phyloP scores from a whole-genome alignment of 2,329 filamentous ascomycete genomes.

The Aureobasidium sp. region DNA sequence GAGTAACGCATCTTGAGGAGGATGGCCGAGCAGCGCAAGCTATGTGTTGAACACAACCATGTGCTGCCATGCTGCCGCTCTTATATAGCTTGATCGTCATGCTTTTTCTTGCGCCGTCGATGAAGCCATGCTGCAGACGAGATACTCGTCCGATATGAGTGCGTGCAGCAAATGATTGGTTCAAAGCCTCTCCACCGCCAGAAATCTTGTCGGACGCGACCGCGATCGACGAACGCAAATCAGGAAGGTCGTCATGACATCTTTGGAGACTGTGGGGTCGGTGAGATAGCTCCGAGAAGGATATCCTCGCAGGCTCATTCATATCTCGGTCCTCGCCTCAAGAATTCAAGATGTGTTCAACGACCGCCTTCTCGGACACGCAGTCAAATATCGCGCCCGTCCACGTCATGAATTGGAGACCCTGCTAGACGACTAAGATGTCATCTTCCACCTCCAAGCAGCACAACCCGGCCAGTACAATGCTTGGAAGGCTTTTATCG shows the following conservation, averaged over 20 bases:
- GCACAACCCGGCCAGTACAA: background rate
- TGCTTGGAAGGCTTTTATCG: background rate
- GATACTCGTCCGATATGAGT: background rate
- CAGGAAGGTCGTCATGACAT: slow-evolving; percentile 9
- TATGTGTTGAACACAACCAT: background rate
- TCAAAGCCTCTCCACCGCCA: background rate
- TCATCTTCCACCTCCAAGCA: background rate
- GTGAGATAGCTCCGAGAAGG: background rate
- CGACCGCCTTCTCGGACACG: background rate
- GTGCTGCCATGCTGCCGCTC: background rate
- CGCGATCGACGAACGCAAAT: background rate
- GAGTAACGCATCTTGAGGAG: background rate
- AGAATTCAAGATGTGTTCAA: background rate
- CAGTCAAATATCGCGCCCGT: background rate
- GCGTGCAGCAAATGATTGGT: slow-evolving; percentile 12
- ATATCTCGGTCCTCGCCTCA: background rate
- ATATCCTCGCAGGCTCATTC: background rate
- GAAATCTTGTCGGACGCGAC: background rate
- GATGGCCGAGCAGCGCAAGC: background rate
- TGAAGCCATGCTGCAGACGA: slow-evolving; percentile 11
- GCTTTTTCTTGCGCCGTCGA: background rate
- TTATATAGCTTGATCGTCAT: slow-evolving; percentile 1
- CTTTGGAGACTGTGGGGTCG: background rate
- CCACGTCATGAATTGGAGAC: background rate
- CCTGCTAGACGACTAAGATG: background rate